phyloP scores from a whole-genome alignment of 2,329 filamentous ascomycete genomes.

The Pleoardoris graminearum region DNA sequence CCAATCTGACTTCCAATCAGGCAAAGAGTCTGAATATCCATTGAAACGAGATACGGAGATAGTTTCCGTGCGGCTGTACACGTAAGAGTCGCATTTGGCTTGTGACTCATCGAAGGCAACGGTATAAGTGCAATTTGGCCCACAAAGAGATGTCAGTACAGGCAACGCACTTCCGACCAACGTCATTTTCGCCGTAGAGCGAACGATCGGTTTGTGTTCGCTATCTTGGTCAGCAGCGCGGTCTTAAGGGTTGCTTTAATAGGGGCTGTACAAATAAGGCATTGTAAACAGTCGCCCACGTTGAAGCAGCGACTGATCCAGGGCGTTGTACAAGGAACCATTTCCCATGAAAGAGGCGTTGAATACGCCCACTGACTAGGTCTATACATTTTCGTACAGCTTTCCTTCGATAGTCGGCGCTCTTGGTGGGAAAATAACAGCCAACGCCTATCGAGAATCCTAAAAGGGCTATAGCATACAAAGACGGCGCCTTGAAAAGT shows the following conservation, averaged over 20 bases:
- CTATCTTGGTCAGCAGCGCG: not conserved
- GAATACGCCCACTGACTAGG: slow-evolving; percentile 1
- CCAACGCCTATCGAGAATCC: slow-evolving; percentile 2
- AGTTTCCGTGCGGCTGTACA: not conserved
- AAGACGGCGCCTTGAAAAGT: not conserved
- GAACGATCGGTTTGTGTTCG: not conserved
- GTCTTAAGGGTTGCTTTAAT: too few species aligned
- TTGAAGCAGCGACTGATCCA: not conserved
- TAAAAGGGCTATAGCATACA: slow-evolving; percentile 3
- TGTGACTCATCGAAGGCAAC: slow-evolving; percentile 1
- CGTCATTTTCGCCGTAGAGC: slow-evolving; percentile 4
- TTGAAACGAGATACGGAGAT: not conserved
- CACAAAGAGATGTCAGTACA: slow-evolving; percentile 2
- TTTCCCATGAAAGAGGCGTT: slow-evolving; percentile 3
- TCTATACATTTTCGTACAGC: not conserved
- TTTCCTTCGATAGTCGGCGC: slow-evolving; percentile 3
- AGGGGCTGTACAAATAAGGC: too few species aligned
- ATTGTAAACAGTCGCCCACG: too few species aligned
- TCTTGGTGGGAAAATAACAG: slow-evolving; percentile 6
- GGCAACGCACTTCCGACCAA: not conserved
- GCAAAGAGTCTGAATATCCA: too few species aligned
- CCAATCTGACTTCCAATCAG: too few species aligned
- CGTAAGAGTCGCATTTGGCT: not conserved
- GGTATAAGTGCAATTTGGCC: slow-evolving; percentile 7
- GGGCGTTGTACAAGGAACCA: not conserved